Percentiles rank a stretch among this genome's conserved stretches.
Evolutionary conservation across 2,329 filamentous ascomycete genomes (phyloP).

Genomic region (Fusarium sp.): DNA sequence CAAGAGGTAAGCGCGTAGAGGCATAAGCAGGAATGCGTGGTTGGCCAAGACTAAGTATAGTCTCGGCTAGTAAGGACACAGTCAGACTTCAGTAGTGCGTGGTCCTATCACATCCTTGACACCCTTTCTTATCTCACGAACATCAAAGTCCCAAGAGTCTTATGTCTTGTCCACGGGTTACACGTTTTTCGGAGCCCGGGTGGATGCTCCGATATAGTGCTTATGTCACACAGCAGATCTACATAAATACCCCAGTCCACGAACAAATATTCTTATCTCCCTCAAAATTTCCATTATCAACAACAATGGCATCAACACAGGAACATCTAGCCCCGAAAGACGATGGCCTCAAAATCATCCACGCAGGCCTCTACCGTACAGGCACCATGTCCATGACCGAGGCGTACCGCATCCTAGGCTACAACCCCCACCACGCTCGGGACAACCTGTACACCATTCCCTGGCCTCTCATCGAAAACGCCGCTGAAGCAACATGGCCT

Average conservation of each 20-base stretch:
- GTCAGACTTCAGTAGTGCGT: rapidly evolving
- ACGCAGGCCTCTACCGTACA: conserved; percentile 13
- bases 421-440: conserved; percentile 5
- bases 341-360: background rate
- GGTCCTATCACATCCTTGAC: background rate
- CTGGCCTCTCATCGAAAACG: background rate
- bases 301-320: background rate
- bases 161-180: background rate
- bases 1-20: rapidly evolving
- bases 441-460: background rate
- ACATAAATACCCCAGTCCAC: background rate
- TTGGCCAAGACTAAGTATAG: background rate
- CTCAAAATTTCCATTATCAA: rapidly evolving
- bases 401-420: conserved; percentile 8
- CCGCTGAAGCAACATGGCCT: conserved; percentile 21
- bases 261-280: no score
- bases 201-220: background rate
- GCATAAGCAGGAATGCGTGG: background rate
- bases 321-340: rapidly evolving
- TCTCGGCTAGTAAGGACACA: background rate
- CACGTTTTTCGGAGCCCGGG: background rate
- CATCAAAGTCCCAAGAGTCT: background rate
- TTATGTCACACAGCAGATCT: background rate
- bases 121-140: background rate
- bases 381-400: conserved; percentile 14